phyloP scores from a whole-genome alignment of 345 rosid species.

The Lumnitzera littorea region DNA sequence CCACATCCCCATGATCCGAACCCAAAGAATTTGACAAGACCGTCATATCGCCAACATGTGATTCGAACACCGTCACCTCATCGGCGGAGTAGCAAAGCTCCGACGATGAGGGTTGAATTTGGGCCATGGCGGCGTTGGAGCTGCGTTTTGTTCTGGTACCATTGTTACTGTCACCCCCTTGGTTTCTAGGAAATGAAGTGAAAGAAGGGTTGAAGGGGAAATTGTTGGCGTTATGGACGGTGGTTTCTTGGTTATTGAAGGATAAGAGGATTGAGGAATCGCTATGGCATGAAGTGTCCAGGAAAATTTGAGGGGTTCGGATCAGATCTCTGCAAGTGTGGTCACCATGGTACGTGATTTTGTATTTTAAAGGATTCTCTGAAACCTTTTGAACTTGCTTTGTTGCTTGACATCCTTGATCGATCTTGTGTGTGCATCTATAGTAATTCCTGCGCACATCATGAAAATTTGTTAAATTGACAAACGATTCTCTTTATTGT shows the following conservation, averaged over 20 bases:
- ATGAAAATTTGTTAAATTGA: not conserved
- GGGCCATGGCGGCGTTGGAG: no score
- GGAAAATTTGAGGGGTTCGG: conserved; percentile 12
- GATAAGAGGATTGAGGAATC: conserved; percentile 25
- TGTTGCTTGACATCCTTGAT: conserved; percentile 42
- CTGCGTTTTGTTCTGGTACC: not conserved
- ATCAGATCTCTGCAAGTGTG: conserved; percentile 32
- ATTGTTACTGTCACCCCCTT: no score
- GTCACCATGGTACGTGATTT: conserved; percentile 34
- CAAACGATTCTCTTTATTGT: no score
- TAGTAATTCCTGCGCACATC: conserved; percentile 31
- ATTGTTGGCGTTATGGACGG: not conserved
- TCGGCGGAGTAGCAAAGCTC: not conserved
- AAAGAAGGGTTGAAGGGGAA: not conserved
- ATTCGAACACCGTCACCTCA: not conserved
- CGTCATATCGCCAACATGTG: not conserved
- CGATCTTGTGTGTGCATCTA: conserved; percentile 46
- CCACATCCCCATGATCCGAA: conserved; percentile 8
- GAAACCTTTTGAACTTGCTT: conserved; percentile 42
- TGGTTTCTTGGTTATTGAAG: conserved; percentile 10
- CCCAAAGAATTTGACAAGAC: not conserved
- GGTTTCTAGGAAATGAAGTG: not conserved
- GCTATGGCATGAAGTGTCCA: conserved; percentile 5
- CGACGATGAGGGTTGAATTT: not conserved
- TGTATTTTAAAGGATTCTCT: conserved; percentile 27